Evolutionary conservation across 306 rosid genomes (phyloP).

Genomic region (Cucumis hystrix): DNA sequence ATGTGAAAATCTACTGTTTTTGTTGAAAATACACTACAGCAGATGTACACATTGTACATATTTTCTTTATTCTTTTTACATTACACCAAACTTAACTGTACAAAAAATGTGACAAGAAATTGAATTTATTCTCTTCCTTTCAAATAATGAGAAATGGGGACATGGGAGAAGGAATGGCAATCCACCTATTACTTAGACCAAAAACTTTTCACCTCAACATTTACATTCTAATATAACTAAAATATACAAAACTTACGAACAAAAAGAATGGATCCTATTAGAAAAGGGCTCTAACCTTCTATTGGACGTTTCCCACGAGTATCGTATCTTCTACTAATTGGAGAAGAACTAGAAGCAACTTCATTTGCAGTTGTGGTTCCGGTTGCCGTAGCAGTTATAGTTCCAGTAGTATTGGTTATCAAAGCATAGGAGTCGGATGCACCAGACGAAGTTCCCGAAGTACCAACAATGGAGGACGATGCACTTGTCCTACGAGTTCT

Average conservation of each 20-base stretch:
- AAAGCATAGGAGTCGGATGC: slow-evolving; percentile 26
- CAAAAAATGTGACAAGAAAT: background rate
- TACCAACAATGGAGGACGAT: slow-evolving; percentile 37
- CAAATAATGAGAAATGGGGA: background rate
- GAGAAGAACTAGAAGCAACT: background rate
- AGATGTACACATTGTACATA: background rate
- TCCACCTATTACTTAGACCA: background rate
- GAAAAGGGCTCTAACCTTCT: slow-evolving; percentile 13
- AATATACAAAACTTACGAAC: slow-evolving; percentile 10
- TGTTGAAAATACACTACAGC: background rate
- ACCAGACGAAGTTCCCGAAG: slow-evolving; percentile 12
- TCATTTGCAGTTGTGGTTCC: slow-evolving; percentile 18
- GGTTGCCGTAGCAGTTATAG: slow-evolving; percentile 10
- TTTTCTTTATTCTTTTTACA: background rate
- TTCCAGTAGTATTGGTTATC: slow-evolving; percentile 15
- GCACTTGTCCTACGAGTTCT: slow-evolving; percentile 25
- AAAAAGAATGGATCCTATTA: slow-evolving; percentile 16
- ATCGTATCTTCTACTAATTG: slow-evolving; percentile 13
- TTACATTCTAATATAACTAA: background rate
- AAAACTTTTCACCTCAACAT: background rate
- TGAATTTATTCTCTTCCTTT: background rate
- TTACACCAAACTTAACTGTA: background rate
- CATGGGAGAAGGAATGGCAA: background rate
- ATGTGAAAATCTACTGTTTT: background rate
- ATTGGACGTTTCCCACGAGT: slow-evolving; percentile 54